Conservation (phyloP, 2,329 filamentous ascomycete genomes). For the Capronia americana region DNA sequence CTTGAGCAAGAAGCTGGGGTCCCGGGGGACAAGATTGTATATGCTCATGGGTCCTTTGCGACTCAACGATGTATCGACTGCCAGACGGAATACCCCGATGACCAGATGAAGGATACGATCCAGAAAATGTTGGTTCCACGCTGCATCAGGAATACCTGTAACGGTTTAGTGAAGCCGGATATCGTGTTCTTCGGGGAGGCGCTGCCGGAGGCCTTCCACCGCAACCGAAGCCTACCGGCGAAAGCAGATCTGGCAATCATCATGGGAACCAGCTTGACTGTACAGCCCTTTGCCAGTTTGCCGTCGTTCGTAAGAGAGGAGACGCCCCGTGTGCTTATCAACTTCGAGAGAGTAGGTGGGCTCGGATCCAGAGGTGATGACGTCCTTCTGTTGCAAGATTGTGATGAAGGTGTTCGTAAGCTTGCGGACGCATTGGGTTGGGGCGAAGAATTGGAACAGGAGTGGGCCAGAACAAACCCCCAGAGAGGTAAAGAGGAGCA, state of each 20-base stretch:
- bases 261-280: conserved; percentile 85
- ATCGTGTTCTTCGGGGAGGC: conserved; percentile 93
- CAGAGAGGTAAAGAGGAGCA: conserved; percentile 60
- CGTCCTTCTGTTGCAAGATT: conserved; percentile 80
- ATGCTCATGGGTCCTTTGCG: conserved; percentile 95
- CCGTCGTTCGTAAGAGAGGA: conserved; percentile 67
- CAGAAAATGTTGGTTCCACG: conserved; percentile 70
- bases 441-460: conserved; percentile 77
- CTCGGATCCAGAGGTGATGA: conserved; percentile 81
- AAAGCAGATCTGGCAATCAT: conserved; percentile 80
- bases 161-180: conserved; percentile 86
- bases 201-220: conserved; percentile 70
- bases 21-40: conserved; percentile 78
- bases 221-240: conserved; percentile 60
- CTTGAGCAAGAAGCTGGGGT: conserved; percentile 88
- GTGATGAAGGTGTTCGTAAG: conserved; percentile 78
- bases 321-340: conserved; percentile 82
- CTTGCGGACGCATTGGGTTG: conserved; percentile 84
- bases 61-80: conserved; percentile 92
- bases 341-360: conserved; percentile 80
- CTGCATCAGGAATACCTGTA: conserved; percentile 68
- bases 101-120: conserved; percentile 75
- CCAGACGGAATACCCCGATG: conserved; percentile 71
- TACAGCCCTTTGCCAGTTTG: conserved; percentile 87
- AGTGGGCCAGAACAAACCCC: conserved; percentile 75